phyloP scores from a whole-genome alignment of 208 protist species.

The Leishmania tarentolae region DNA sequence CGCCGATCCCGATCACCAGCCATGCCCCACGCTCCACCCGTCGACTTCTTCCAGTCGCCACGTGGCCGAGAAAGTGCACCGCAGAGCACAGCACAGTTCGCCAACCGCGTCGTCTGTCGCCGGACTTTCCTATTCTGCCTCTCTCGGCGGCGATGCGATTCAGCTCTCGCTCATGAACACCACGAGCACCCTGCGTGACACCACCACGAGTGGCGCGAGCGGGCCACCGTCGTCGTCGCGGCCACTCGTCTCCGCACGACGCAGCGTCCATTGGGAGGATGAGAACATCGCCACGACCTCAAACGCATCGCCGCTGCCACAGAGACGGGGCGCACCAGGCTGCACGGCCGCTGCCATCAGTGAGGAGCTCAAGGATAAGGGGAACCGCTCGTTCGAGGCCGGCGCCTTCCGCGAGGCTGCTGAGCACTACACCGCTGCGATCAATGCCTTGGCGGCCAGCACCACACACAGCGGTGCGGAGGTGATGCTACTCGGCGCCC shows the following conservation, averaged over 20 bases:
- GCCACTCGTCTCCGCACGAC: background rate
- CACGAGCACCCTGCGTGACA: background rate
- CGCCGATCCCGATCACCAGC: conserved; percentile 39
- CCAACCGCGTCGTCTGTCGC: conserved; percentile 12
- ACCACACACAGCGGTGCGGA: background rate
- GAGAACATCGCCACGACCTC: conserved; percentile 1
- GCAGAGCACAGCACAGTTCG: background rate
- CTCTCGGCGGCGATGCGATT: conserved; percentile 14
- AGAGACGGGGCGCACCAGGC: background rate
- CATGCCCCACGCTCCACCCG: background rate
- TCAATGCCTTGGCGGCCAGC: conserved; percentile 43
- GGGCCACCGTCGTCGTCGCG: conserved; percentile 8
- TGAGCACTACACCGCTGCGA: conserved; percentile 80
- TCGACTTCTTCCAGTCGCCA: background rate
- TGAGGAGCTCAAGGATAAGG: conserved; percentile 80
- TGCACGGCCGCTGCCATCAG: conserved; percentile 16
- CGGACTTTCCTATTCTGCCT: conserved; percentile 29
- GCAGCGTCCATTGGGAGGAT: conserved; percentile 14
- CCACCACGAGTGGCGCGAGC: background rate
- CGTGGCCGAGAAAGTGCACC: background rate
- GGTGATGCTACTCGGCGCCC: conserved; percentile 62
- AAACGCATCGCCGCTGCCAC: conserved; percentile 6
- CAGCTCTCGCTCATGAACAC: background rate
- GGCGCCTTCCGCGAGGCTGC: conserved; percentile 82
- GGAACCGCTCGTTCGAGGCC: conserved; percentile 90